Evolutionary conservation across 306 rosid genomes (phyloP).

Genomic region (Rubus idaeus): DNA sequence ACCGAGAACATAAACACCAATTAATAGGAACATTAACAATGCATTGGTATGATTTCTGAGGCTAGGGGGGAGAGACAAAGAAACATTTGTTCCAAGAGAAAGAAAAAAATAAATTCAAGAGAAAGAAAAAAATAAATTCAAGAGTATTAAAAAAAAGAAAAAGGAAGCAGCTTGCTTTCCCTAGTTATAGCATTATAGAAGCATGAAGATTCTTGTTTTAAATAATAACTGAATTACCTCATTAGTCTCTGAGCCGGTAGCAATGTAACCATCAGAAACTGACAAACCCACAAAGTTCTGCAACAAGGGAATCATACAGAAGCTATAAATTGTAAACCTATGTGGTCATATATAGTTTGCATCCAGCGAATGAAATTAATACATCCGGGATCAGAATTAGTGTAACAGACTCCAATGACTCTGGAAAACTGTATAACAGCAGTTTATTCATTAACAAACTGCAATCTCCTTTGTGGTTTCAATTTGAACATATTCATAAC

Average conservation of each 20-base stretch:
- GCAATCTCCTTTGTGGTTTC: background rate
- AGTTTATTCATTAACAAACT: background rate
- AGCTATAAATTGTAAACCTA: conserved; percentile 9
- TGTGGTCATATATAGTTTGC: background rate
- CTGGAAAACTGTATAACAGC: background rate
- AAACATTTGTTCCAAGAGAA: background rate
- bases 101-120: background rate
- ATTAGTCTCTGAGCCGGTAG: conserved; percentile 97
- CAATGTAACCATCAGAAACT: conserved; percentile 88
- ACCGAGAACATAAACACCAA: conserved; percentile 22
- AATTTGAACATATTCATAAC: background rate
- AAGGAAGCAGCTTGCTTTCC: background rate
- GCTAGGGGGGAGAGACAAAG: background rate
- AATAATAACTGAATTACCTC: conserved; percentile 56
- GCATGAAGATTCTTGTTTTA: background rate
- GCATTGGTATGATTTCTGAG: background rate
- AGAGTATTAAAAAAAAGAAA: background rate
- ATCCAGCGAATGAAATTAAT: background rate
- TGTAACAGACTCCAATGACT: background rate
- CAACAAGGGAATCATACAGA: conserved; percentile 34
- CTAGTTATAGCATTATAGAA: conserved; percentile 1
- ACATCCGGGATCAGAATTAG: conserved; percentile 10
- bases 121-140: too few relatives aligned
- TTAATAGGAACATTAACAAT: background rate
- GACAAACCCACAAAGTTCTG: conserved; percentile 98